Percentiles rank a stretch among this genome's conserved stretches.
phyloP scores from a whole-genome alignment of 179 eudicot species.

The Beta lomatogona region DNA sequence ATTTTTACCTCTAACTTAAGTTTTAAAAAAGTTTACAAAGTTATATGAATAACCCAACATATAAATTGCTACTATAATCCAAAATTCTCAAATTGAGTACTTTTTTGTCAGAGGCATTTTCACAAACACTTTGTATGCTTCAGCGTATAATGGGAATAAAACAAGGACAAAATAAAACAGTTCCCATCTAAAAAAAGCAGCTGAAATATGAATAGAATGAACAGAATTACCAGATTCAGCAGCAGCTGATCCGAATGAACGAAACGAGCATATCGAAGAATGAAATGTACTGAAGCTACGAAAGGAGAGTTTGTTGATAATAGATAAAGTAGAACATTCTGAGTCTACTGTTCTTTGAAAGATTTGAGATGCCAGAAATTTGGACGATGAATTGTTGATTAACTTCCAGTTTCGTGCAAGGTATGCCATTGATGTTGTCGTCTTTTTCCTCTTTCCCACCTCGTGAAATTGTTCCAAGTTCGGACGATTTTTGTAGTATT shows the following conservation, averaged over 20 bases:
- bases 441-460: background rate
- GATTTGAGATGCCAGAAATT: background rate
- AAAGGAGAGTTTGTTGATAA: background rate
- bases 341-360: background rate
- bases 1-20: background rate
- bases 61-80: background rate
- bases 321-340: background rate
- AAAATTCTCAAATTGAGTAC: background rate
- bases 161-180: background rate
- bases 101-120: slow-evolving; percentile 17
- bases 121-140: slow-evolving; percentile 27
- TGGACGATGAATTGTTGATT: background rate
- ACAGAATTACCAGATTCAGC: slow-evolving; percentile 20
- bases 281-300: slow-evolving; percentile 8
- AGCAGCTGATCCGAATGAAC: slow-evolving; percentile 28
- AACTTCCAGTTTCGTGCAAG: slow-evolving; percentile 22
- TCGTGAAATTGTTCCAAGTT: background rate
- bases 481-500: too few species aligned
- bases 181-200: background rate
- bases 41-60: background rate
- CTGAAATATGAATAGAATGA: background rate
- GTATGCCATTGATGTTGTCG: slow-evolving; percentile 16
- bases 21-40: background rate
- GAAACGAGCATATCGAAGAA: slow-evolving; percentile 15
- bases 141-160: background rate